Evolutionary conservation across 108 stramenopile species (phyloP).

Genomic region (Cyclotella atomus): DNA sequence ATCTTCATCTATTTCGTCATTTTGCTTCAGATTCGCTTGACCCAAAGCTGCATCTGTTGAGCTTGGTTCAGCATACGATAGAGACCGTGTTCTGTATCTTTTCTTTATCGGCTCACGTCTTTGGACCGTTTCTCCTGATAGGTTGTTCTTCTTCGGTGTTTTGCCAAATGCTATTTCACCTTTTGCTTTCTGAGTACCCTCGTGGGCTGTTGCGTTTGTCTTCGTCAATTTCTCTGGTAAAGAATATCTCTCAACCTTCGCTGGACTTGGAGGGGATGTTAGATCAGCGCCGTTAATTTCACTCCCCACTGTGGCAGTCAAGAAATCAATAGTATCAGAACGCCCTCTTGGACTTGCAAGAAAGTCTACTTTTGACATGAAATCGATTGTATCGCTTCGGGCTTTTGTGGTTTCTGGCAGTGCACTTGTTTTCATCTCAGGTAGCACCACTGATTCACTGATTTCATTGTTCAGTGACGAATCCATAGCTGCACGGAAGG

Average conservation of each 20-base stretch:
- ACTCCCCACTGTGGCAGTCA: constrained; percentile 17
- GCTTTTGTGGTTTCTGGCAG: not conserved
- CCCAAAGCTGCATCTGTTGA: not conserved
- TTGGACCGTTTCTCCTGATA: constrained; percentile 9
- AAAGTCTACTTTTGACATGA: too few relatives aligned
- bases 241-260: not conserved
- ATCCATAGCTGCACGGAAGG: constrained; percentile 51
- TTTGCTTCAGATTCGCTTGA: not conserved
- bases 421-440: constrained; percentile 5
- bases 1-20: constrained; percentile 9
- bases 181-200: not conserved
- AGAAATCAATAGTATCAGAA: constrained; percentile 43
- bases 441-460: constrained; percentile 21
- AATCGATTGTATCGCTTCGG: constrained; percentile 12
- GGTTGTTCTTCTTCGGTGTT: constrained; percentile 47
- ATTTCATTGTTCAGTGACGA: constrained; percentile 17
- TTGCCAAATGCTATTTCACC: constrained; percentile 32
- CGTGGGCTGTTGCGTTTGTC: too few relatives aligned
- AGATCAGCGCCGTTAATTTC: constrained; percentile 14
- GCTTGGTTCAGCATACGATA: constrained; percentile 24
- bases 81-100: constrained; percentile 33
- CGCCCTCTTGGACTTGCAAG: constrained; percentile 14
- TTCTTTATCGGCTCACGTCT: constrained; percentile 29
- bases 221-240: not conserved
- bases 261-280: not conserved